These are phyloP conservation scores for Alternaria postmessia DNA, from an alignment of 2,329 filamentous ascomycete species.

Conservation along the genomic window DNA sequence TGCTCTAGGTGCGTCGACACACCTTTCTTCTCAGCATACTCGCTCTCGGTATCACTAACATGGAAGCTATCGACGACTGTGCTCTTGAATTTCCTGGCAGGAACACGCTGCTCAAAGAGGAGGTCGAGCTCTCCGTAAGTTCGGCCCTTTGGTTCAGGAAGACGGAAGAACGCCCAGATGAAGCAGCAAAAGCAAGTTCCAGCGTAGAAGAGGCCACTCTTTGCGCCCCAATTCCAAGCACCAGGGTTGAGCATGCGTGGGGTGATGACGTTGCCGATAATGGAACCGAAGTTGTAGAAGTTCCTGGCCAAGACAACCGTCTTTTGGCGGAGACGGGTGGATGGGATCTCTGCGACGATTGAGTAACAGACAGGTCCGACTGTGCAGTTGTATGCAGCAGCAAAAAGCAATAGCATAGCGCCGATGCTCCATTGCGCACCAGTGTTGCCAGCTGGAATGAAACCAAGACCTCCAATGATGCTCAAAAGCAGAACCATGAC, in stretches of 20 bases:
- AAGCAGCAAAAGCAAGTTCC: constrained; percentile 80
- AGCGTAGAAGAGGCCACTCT: constrained; percentile 86
- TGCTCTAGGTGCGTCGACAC: constrained; percentile 37
- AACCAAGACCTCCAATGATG: constrained; percentile 80
- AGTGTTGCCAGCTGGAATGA: constrained; percentile 55
- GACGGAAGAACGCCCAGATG: constrained; percentile 79
- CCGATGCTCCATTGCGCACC: constrained; percentile 56
- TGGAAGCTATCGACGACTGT: constrained; percentile 40
- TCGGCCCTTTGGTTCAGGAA: constrained; percentile 80
- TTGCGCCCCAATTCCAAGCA: constrained; percentile 73
- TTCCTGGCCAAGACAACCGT: constrained; percentile 86
- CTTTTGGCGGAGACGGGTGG: constrained; percentile 85
- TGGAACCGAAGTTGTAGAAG: constrained; percentile 77
- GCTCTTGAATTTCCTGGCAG: constrained; percentile 42
- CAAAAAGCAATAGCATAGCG: constrained; percentile 45
- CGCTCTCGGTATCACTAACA: constrained; percentile 27
- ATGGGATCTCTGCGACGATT: constrained; percentile 83
- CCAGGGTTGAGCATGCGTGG: constrained; percentile 49
- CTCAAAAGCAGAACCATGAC: constrained; percentile 70
- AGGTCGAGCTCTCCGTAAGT: constrained; percentile 87
- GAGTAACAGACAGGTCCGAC: constrained; percentile 92
- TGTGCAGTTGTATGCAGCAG: constrained; percentile 82
- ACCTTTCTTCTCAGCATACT: constrained; percentile 35
- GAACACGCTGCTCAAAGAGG: constrained; percentile 70
- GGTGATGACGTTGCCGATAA: constrained; percentile 68